Evolutionary conservation across 805 yeast species (phyloP).

Genomic region (Zygosaccharomyces pseudorouxii): DNA sequence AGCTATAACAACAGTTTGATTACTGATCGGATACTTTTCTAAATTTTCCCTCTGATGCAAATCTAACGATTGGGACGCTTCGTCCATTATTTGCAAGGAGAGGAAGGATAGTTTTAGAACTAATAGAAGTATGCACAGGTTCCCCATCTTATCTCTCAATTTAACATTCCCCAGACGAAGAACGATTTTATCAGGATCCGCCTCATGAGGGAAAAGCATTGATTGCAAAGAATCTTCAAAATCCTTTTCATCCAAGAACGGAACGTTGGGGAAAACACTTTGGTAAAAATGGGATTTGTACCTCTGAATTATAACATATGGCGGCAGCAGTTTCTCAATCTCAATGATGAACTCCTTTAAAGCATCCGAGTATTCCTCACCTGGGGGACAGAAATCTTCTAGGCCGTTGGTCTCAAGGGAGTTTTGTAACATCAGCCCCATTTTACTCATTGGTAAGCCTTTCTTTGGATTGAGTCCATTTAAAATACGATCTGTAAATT

Average conservation of each 20-base stretch:
- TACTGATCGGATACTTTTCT: slow-evolving; percentile 27
- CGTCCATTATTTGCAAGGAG: slow-evolving; percentile 21
- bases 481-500: slow-evolving; percentile 28
- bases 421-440: slow-evolving; percentile 21
- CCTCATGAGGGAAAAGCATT: slow-evolving; percentile 19
- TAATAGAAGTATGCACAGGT: slow-evolving; percentile 24
- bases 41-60: slow-evolving; percentile 16
- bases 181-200: slow-evolving; percentile 19
- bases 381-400: slow-evolving; percentile 27
- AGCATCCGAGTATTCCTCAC: slow-evolving; percentile 26
- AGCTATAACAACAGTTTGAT: slow-evolving; percentile 25
- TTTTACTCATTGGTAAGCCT: slow-evolving; percentile 22
- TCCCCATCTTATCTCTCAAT: slow-evolving; percentile 29
- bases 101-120: slow-evolving; percentile 29
- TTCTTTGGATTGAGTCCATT: slow-evolving; percentile 23
- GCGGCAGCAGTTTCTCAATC: slow-evolving; percentile 27
- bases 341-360: slow-evolving; percentile 21
- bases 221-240: slow-evolving; percentile 30
- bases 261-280: slow-evolving; percentile 27
- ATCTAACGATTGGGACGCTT: slow-evolving; percentile 10
- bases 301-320: slow-evolving; percentile 21
- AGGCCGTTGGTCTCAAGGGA: slow-evolving; percentile 24
- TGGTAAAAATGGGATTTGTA: slow-evolving; percentile 30
- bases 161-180: slow-evolving; percentile 26
- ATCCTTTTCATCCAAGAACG: slow-evolving; percentile 26